These are phyloP conservation scores for Phytopythium helicoides DNA, from an alignment of 352 stramenopile species.

Conservation along the genomic window DNA sequence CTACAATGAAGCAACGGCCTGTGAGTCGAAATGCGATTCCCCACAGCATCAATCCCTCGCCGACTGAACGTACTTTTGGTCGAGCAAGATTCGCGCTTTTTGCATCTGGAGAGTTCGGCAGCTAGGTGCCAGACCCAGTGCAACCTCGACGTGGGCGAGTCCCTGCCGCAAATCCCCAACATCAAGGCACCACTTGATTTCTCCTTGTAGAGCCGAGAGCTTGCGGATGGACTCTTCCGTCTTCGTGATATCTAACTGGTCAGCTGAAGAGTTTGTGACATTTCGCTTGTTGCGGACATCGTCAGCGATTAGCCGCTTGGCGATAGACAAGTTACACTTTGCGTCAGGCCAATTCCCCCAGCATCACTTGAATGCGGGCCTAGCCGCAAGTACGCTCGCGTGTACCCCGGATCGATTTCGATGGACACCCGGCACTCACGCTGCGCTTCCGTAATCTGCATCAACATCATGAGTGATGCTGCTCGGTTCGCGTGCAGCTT, in stretches of 20 bases:
- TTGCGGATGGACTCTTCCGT: constrained; percentile 51
- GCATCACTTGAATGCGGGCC: constrained; percentile 65
- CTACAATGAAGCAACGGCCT: constrained; percentile 16
- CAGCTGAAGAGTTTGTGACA: constrained; percentile 24
- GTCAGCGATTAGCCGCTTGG: constrained; percentile 34
- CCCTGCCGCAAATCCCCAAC: constrained; percentile 43
- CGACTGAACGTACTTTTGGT: constrained; percentile 73
- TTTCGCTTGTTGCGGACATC: too few relatives aligned
- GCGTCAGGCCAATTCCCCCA: constrained; percentile 56
- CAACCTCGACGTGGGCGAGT: constrained; percentile 43
- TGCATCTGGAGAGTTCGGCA: constrained; percentile 56
- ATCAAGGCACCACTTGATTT: constrained; percentile 65
- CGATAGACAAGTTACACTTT: constrained; percentile 44
- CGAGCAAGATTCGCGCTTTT: constrained; percentile 59
- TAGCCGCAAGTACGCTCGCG: constrained; percentile 68
- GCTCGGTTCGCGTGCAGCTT: constrained; percentile 81
- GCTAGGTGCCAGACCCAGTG: constrained; percentile 48
- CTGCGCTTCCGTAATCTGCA: constrained; percentile 66
- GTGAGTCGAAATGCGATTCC: background rate
- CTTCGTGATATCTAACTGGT: constrained; percentile 47
- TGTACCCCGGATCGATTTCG: constrained; percentile 59
- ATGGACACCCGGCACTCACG: constrained; percentile 68
- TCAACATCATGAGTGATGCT: constrained; percentile 77
- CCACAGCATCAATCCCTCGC: too few relatives aligned
- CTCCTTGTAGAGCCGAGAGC: constrained; percentile 35